Percentiles rank a stretch among this genome's conserved stretches.
Conservation (phyloP, 2,329 filamentous ascomycete genomes). For the Fusarium drepaniforme region DNA sequence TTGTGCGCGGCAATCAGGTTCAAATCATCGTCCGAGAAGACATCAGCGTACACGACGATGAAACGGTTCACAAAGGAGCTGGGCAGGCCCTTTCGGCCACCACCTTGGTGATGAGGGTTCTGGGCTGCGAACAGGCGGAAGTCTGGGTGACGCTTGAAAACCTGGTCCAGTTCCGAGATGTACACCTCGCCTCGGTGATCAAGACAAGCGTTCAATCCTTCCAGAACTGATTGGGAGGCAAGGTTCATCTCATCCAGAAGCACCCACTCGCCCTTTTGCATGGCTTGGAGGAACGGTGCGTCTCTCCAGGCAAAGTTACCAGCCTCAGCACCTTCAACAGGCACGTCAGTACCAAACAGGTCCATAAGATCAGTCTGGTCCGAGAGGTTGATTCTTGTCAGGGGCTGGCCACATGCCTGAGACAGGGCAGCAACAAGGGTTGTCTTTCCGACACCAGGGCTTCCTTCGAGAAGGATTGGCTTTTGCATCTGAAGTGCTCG, state of each 20-base stretch:
- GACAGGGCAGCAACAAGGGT: slow-evolving; percentile 90
- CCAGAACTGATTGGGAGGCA: slow-evolving; percentile 94
- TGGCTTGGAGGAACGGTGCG: slow-evolving; percentile 93
- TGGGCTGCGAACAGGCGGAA: slow-evolving; percentile 98
- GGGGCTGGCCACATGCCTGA: slow-evolving; percentile 79
- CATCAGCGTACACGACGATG: slow-evolving; percentile 96
- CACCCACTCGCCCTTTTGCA: slow-evolving; percentile 98
- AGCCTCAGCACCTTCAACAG: slow-evolving; percentile 90
- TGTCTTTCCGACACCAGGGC: slow-evolving; percentile 98
- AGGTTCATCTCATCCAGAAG: slow-evolving; percentile 98
- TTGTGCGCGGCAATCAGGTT: slow-evolving; percentile 83
- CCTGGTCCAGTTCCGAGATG: slow-evolving; percentile 93
- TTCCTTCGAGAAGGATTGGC: slow-evolving; percentile 94
- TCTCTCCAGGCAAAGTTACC: slow-evolving; percentile 96
- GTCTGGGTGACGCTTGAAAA: slow-evolving; percentile 87
- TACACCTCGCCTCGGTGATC: slow-evolving; percentile 98
- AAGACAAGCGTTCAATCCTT: slow-evolving; percentile 95
- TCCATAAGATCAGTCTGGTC: slow-evolving; percentile 99
- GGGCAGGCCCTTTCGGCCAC: slow-evolving; percentile 92
- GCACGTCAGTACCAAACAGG: slow-evolving; percentile 95
- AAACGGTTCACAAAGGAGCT: slow-evolving; percentile 98
- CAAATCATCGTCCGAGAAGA: slow-evolving; percentile 85
- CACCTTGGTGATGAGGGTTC: slow-evolving; percentile 97
- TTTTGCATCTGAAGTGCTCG: slow-evolving; percentile 90
- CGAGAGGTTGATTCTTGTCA: slow-evolving; percentile 96